These are phyloP conservation scores for Zygotorulaspora sp. DNA, from an alignment of 805 yeast species.

Conservation along the genomic window DNA sequence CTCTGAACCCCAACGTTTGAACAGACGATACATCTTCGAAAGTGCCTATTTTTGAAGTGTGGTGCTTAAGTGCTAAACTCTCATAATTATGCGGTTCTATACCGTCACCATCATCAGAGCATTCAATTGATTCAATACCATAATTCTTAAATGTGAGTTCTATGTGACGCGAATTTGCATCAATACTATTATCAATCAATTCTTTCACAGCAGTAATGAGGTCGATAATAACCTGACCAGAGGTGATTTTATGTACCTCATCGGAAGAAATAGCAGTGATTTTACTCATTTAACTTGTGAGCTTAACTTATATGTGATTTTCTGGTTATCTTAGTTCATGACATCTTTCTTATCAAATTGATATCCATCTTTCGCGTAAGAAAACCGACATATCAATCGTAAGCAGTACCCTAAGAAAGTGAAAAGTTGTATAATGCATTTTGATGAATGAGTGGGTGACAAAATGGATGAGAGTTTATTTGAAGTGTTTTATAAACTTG, in stretches of 20 bases:
- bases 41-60: constrained; percentile 57
- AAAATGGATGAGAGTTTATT: constrained; percentile 32
- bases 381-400: too few relatives aligned
- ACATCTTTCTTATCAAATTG: too few relatives aligned
- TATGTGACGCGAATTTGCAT: constrained; percentile 65
- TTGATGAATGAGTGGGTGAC: constrained; percentile 24
- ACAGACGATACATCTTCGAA: constrained; percentile 55
- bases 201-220: constrained; percentile 77
- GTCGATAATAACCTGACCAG: constrained; percentile 90
- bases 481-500: constrained; percentile 38
- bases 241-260: constrained; percentile 74
- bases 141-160: constrained; percentile 65
- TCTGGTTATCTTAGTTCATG: too few relatives aligned
- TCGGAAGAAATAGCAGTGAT: constrained; percentile 39
- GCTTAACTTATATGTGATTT: too few relatives aligned
- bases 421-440: neutral
- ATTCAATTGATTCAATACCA: constrained; percentile 68
- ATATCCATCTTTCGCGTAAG: too few relatives aligned
- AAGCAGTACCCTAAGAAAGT: neutral
- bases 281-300: constrained; percentile 11
- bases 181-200: constrained; percentile 79
- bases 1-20: constrained; percentile 67
- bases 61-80: constrained; percentile 53
- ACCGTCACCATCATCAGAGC: constrained; percentile 67
- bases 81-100: constrained; percentile 50